phyloP scores from a whole-genome alignment of 2,329 filamentous ascomycete genomes.

The Phoma sp. region DNA sequence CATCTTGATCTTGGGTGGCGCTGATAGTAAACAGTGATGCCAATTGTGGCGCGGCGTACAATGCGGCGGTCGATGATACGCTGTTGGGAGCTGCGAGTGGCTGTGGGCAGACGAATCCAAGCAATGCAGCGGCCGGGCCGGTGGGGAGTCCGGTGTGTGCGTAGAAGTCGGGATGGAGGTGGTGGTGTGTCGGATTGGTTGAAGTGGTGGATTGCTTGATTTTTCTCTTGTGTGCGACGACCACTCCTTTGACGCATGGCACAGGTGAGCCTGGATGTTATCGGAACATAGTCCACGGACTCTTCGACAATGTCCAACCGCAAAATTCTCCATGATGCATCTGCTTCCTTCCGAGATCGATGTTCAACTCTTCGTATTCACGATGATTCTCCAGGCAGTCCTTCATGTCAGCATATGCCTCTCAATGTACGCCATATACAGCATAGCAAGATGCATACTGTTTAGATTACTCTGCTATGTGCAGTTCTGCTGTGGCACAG shows the following conservation, averaged over 20 bases:
- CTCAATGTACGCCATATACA: neutral
- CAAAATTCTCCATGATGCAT: neutral
- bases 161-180: neutral
- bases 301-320: neutral
- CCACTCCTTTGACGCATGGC: neutral
- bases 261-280: neutral
- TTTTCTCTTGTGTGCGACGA: neutral
- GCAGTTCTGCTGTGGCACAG: neutral
- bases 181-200: neutral
- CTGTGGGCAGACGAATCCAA: conserved; percentile 41
- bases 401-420: neutral
- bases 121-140: conserved; percentile 30
- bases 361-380: neutral
- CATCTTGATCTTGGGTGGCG: neutral
- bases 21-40: conserved; percentile 47
- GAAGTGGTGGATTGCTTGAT: too few relatives aligned
- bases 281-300: neutral
- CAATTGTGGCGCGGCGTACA: conserved; percentile 57
- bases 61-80: conserved; percentile 54
- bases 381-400: neutral
- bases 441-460: neutral
- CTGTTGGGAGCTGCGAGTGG: conserved; percentile 42
- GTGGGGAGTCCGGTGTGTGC: conserved; percentile 48
- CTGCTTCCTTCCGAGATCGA: neutral
- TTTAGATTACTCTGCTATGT: too few relatives aligned